Conservation (phyloP, 495 filamentous ascomycete species). For the Penicillium verhagenii region DNA sequence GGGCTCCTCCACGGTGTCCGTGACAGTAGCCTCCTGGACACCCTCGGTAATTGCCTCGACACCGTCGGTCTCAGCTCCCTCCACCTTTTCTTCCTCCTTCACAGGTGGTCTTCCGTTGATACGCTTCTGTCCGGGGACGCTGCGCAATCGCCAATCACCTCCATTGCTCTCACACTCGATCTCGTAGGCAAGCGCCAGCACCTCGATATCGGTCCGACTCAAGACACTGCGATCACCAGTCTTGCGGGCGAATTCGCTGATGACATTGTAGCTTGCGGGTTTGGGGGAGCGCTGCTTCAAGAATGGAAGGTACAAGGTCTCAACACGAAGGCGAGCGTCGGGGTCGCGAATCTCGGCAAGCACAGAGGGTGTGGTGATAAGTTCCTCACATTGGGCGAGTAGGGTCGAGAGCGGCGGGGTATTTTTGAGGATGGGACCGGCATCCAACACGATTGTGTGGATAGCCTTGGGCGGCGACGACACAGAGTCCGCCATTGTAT, state of each 20-base stretch:
- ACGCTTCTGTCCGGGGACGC: conserved; percentile 70
- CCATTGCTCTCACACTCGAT: conserved; percentile 80
- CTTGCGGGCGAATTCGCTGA: conserved; percentile 83
- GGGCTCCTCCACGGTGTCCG: conserved; percentile 15
- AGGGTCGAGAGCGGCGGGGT: conserved; percentile 77
- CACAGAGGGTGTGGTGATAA: conserved; percentile 85
- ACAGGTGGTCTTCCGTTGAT: conserved; percentile 68
- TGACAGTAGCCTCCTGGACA: conserved; percentile 25
- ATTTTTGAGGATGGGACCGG: conserved; percentile 89
- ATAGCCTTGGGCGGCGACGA: conserved; percentile 59
- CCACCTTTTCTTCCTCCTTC: conserved; percentile 30
- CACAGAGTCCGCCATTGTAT: conserved; percentile 39
- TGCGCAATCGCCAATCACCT: conserved; percentile 79
- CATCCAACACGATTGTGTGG: conserved; percentile 83
- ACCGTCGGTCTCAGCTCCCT: conserved; percentile 22
- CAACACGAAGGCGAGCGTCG: conserved; percentile 73
- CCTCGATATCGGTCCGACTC: conserved; percentile 81
- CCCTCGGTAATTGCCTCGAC: conserved; percentile 34
- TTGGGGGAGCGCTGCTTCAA: conserved; percentile 70
- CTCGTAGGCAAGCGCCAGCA: conserved; percentile 90
- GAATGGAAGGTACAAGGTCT: conserved; percentile 82
- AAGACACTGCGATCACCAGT: conserved; percentile 88
- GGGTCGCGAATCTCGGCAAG: conserved; percentile 86
- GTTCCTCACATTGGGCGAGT: conserved; percentile 66
- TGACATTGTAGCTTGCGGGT: conserved; percentile 69